phyloP scores from a whole-genome alignment of 2,329 filamentous ascomycete genomes.

The Onygena corvina region DNA sequence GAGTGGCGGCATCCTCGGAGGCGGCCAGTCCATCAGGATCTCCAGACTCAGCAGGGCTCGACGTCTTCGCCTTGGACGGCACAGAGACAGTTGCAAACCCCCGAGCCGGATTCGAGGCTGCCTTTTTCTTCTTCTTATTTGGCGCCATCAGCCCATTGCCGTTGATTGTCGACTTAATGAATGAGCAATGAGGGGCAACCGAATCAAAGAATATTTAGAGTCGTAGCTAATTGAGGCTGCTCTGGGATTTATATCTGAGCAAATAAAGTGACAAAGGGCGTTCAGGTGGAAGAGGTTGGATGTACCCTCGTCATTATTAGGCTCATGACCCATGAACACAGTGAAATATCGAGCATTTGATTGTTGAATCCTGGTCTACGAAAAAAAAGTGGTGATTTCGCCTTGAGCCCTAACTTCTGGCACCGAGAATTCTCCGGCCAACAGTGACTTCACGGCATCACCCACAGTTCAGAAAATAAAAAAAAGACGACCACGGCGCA shows the following conservation, averaged over 20 bases:
- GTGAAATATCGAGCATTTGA: too few species aligned
- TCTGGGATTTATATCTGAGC: too few species aligned
- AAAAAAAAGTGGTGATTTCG: constrained; percentile 5
- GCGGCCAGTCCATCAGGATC: background rate
- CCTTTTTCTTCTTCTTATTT: constrained; percentile 60
- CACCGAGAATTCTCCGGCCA: constrained; percentile 1
- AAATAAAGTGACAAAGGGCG: too few species aligned
- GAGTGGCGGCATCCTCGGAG: background rate
- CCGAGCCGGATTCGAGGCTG: constrained; percentile 70
- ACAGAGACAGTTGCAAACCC: constrained; percentile 91
- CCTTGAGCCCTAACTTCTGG: background rate
- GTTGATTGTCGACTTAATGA: too few species aligned
- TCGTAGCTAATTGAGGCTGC: too few species aligned
- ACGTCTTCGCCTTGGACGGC: constrained; percentile 62
- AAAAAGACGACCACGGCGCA: background rate
- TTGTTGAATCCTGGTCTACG: too few species aligned
- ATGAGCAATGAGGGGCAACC: background rate
- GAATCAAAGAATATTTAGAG: too few species aligned
- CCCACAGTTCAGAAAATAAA: too few species aligned
- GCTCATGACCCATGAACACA: too few species aligned
- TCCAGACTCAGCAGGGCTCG: constrained; percentile 22
- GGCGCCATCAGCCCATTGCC: constrained; percentile 13
- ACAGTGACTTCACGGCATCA: background rate
- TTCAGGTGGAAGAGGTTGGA: too few species aligned
- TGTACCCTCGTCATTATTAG: too few species aligned